Conservation (phyloP, 164 flowering plant genomes). For the grape (Vitis vinifera) region DNA sequence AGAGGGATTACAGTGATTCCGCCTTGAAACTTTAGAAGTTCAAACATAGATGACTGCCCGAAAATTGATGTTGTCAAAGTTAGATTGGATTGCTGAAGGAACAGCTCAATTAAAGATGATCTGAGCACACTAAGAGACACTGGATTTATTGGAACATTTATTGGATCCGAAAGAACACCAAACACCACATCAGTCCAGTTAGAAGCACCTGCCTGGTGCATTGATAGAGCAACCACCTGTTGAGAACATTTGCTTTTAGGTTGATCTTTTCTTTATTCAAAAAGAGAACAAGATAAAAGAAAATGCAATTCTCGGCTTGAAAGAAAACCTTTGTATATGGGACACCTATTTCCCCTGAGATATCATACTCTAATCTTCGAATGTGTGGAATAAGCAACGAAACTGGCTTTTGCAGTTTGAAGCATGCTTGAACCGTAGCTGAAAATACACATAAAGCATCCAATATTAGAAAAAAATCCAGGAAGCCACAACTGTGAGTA, state of each 20-base stretch:
- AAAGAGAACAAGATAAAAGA: background rate
- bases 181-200: conserved; percentile 68
- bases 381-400: conserved; percentile 48
- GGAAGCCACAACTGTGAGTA: background rate
- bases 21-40: conserved; percentile 67
- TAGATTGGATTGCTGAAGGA: conserved; percentile 53
- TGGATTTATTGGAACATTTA: conserved; percentile 39
- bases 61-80: conserved; percentile 55
- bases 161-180: conserved; percentile 68
- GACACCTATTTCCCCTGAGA: conserved; percentile 54
- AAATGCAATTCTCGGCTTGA: background rate
- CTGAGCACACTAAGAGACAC: conserved; percentile 58
- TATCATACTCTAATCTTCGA: conserved; percentile 56
- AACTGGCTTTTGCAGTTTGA: conserved; percentile 57
- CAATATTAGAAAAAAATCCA: background rate
- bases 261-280: background rate
- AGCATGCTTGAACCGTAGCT: conserved; percentile 68
- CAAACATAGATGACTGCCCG: conserved; percentile 62
- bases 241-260: background rate
- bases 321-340: conserved; percentile 55
- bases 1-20: conserved; percentile 63
- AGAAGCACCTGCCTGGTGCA: conserved; percentile 41
- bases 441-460: conserved; percentile 15
- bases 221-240: conserved; percentile 72
- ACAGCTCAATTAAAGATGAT: conserved; percentile 58